Conservation (phyloP, 148 eudicot genomes). For the Vaccinium darrowii region DNA sequence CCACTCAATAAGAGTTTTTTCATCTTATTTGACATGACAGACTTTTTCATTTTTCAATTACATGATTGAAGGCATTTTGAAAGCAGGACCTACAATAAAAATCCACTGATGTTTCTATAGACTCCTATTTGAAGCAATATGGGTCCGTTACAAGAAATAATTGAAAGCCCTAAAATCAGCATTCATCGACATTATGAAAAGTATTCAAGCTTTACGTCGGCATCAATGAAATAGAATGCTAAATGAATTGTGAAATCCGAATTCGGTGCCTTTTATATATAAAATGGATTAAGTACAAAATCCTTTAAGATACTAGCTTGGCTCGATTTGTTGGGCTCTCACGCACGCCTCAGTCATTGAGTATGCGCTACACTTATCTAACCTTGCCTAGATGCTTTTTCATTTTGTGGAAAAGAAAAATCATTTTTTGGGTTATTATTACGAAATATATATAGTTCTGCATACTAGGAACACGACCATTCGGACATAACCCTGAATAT, state of each 20-base stretch:
- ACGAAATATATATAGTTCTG: too few species aligned
- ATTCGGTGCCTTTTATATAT: neutral
- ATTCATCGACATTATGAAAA: neutral
- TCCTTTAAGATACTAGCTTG: neutral
- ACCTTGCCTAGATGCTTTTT: neutral
- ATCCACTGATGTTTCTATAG: neutral
- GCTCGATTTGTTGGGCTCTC: neutral
- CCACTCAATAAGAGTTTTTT: neutral
- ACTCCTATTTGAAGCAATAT: neutral
- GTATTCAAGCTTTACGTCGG: neutral
- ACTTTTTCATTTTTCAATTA: neutral
- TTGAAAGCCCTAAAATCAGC: neutral
- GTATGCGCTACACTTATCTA: neutral
- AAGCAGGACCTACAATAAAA: neutral
- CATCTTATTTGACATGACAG: neutral
- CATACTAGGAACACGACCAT: neutral
- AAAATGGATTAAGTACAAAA: neutral
- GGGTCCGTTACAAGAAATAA: neutral
- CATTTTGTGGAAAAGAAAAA: neutral
- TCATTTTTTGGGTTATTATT: too few species aligned
- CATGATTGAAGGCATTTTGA: neutral
- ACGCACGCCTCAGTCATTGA: neutral
- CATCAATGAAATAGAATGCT: neutral
- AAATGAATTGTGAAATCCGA: neutral
- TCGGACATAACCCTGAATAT: too few species aligned